Evolutionary conservation across 192 early-diverging fungal species (phyloP), one percentile per base, ranked within the genome.

Genomic region (Rhizoclosmatium sp.): DNA sequence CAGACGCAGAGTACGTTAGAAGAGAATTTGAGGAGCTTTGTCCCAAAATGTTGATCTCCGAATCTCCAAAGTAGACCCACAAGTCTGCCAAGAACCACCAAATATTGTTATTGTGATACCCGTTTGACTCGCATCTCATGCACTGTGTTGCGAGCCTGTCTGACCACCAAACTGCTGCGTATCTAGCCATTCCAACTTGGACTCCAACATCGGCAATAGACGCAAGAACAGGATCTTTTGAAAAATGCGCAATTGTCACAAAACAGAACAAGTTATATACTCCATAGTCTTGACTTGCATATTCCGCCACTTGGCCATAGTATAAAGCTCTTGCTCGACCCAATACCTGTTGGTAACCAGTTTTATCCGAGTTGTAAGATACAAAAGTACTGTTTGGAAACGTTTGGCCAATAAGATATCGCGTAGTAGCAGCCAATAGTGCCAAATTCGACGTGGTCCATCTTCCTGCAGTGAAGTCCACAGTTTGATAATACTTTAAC

Each of bases 141-240:
- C 58, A 59, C 21, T 59, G 58, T 16, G 21, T 59, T 16, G 58
- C 58, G 19, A 59, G 58, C 21, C 58, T 16, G 58, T 59, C 58
- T 59, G 58, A 59, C 58, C 58, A 59, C 58, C 58, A 59, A 5
- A 59, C 58, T 21, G 19, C 58, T 59, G 58, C 58, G 21, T 59
- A 59, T 2, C 58, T 16, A 3, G 58, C 58, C 58, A 59, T 59
- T 59, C 58, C 58, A 59, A 59, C 58, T 59, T 59, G 58, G 58
- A 59, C 21, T 16, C 58, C 58, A 16, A 59, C 19, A 59, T 59
- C 58, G 19, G 58, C 58, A 59, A 59, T 16, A 59, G 16, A n/a
- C 4, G 58, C 58, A 3, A 59, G 58, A 16, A n/a, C 21, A 21
- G 21, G 58, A 21, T 59, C 58, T 21, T 59, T 59, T 16, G 19